Conservation (phyloP, 306 rosid species). For the Spatholobus suberectus region DNA sequence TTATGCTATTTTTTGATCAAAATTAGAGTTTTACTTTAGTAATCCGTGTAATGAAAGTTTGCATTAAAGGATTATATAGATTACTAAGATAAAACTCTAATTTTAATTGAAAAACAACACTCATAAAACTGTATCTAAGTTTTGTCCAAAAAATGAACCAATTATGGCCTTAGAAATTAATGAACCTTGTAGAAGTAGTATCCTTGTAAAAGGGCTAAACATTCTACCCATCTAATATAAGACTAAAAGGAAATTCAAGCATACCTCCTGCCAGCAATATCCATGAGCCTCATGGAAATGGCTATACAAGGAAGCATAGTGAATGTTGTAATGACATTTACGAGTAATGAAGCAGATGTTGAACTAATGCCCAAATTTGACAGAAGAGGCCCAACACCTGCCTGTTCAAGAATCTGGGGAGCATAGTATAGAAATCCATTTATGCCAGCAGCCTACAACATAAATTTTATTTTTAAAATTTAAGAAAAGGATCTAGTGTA, state of each 20-base stretch:
- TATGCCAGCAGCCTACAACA: slow-evolving; percentile 70
- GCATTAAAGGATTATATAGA: no score
- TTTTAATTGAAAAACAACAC: no score
- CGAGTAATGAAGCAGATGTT: slow-evolving; percentile 57
- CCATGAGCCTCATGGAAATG: slow-evolving; percentile 73
- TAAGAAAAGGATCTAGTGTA: background rate
- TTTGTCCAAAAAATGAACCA: no score
- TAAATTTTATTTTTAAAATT: background rate
- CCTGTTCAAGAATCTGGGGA: slow-evolving; percentile 69
- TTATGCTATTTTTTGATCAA: no score
- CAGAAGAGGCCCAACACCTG: slow-evolving; percentile 64
- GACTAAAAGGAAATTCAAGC: background rate
- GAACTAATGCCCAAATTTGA: slow-evolving; percentile 54
- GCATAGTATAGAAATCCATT: slow-evolving; percentile 72
- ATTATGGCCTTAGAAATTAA: background rate
- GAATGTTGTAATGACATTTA: slow-evolving; percentile 58
- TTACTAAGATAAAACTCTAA: no score
- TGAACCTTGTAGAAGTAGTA: background rate
- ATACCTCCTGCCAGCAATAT: slow-evolving; percentile 75
- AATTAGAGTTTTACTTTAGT: no score
- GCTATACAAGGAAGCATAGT: slow-evolving; percentile 79
- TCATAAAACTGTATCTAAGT: no score
- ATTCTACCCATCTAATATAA: background rate
- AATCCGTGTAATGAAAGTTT: no score
- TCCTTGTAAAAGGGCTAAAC: background rate